These are phyloP conservation scores for Leccinum aurantiacum DNA, from an alignment of 768 basidiomycete species.

Conservation along the genomic window DNA sequence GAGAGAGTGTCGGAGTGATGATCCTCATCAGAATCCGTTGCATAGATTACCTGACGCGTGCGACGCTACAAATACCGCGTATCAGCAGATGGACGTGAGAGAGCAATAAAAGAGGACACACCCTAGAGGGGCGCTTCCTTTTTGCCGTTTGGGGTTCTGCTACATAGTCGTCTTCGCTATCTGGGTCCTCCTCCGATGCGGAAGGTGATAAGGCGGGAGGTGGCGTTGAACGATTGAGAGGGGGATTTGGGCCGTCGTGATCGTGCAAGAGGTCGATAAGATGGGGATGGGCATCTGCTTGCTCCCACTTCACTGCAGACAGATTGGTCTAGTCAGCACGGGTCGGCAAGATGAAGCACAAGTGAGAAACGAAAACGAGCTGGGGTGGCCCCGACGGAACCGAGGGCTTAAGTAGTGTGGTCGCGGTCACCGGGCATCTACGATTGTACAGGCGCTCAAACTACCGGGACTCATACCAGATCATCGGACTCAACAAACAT, in stretches of 20 bases:
- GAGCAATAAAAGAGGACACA: slow-evolving; percentile 32
- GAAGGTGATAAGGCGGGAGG: slow-evolving; percentile 37
- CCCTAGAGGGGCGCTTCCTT: slow-evolving; percentile 41
- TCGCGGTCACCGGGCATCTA: slow-evolving; percentile 21
- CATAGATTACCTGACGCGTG: slow-evolving; percentile 39
- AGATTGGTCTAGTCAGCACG: slow-evolving; percentile 32
- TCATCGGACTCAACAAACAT: slow-evolving; percentile 37
- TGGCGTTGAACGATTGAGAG: slow-evolving; percentile 22
- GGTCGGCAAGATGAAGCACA: slow-evolving; percentile 14
- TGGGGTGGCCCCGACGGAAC: neutral
- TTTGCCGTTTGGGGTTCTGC: slow-evolving; percentile 40
- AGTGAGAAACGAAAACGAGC: slow-evolving; percentile 13
- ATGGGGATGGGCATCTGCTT: slow-evolving; percentile 56
- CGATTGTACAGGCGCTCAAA: slow-evolving; percentile 29
- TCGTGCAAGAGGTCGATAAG: slow-evolving; percentile 23
- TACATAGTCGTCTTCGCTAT: slow-evolving; percentile 75
- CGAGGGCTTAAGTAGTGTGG: slow-evolving; percentile 16
- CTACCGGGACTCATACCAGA: slow-evolving; percentile 35
- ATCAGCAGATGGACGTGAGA: slow-evolving; percentile 15
- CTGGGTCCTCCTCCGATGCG: slow-evolving; percentile 49
- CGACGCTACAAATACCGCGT: slow-evolving; percentile 39
- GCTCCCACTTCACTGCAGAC: slow-evolving; percentile 72
- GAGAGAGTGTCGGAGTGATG: slow-evolving; percentile 35
- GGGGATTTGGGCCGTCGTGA: slow-evolving; percentile 23
- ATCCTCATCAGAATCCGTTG: slow-evolving; percentile 41